Evolutionary conservation across 148 eudicot genomes (phyloP), one percentile per base, ranked within the genome.

Genomic region (Rhododendron kiyosumense): DNA sequence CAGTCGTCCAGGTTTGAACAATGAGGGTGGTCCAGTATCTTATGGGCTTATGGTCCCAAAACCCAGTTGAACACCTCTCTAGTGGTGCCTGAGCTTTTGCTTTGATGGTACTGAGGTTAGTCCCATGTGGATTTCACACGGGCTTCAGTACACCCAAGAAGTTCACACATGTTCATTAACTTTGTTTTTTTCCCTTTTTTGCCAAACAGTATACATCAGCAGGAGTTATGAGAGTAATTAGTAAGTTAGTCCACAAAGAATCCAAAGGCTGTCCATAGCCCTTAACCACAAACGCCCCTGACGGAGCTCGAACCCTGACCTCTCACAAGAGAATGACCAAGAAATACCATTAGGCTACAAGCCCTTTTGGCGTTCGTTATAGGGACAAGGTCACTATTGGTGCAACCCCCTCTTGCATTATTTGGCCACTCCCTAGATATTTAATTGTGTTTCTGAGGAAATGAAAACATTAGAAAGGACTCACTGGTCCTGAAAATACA

Each of bases 91-190:
- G 20, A 18, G 78, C 10, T 0, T 83, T 73, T 83, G 36, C 8
- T 61, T 38, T 75, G 78, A 18, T 75, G 78, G 20, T 18, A 0
- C 8, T 8, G 11, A 22, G 81, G n/a, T 13, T 11, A 67, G 78
- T 59, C 10, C 78, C 87, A 78, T 85, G 87, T 85, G 87, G 52
- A 69, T 81, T 81, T 59, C 84, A 67, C 78, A 71, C 81, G 84
- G 87, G 84, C 38, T 79, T 28, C 32, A 17, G 22, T 46, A 59
- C 78, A 59, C 78, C 84, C n/a, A 67, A 85, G 38, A 4, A 32
- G 22, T 30, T 48, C 3, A 6, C 45, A 41, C 45, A 6, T 41
- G 45, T 32, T 63, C 78, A 79, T 85, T 85, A 8, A 85, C 14
- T 52, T 3, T 52, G 1, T 52, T 14, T 15, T 51, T 51, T 48